A percentile compares a stretch with the other conserved stretches of the same genome.
These are phyloP conservation scores for Stachybotrys chlorohalonatus DNA, from an alignment of 2,329 filamentous ascomycete genomes.

Conservation along the genomic window DNA sequence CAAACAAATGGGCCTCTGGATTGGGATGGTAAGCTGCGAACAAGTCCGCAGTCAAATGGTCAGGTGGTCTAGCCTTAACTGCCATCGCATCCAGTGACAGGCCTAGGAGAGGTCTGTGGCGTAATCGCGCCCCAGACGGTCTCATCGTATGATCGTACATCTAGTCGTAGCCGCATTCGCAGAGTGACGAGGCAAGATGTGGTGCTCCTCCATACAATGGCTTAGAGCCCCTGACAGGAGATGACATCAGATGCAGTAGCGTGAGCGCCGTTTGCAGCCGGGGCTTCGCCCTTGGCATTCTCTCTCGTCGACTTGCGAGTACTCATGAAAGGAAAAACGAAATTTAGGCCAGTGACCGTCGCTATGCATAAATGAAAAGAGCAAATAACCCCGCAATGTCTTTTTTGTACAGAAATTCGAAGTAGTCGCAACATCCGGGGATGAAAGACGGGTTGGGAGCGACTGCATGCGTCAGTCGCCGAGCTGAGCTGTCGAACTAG, in stretches of 20 bases:
- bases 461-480: conserved; percentile 1
- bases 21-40: no score
- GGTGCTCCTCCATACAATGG: neutral
- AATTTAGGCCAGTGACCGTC: conserved; percentile 17
- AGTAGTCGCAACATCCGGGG: neutral
- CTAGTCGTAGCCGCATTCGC: neutral
- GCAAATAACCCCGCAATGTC: conserved; percentile 3
- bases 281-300: neutral
- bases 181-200: neutral
- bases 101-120: no score
- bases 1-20: no score
- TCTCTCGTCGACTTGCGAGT: neutral
- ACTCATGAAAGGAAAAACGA: conserved; percentile 7
- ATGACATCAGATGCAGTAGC: neutral
- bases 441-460: neutral
- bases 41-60: no score
- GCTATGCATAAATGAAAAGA: conserved; percentile 26
- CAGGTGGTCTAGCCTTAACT: no score
- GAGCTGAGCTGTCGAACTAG: conserved; percentile 19
- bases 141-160: neutral
- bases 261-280: neutral
- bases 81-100: no score
- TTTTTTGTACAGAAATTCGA: conserved; percentile 17
- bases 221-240: neutral
- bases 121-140: neutral